Conservation (phyloP, 2,329 filamentous ascomycete genomes). For the Setomelanomma holmii region DNA sequence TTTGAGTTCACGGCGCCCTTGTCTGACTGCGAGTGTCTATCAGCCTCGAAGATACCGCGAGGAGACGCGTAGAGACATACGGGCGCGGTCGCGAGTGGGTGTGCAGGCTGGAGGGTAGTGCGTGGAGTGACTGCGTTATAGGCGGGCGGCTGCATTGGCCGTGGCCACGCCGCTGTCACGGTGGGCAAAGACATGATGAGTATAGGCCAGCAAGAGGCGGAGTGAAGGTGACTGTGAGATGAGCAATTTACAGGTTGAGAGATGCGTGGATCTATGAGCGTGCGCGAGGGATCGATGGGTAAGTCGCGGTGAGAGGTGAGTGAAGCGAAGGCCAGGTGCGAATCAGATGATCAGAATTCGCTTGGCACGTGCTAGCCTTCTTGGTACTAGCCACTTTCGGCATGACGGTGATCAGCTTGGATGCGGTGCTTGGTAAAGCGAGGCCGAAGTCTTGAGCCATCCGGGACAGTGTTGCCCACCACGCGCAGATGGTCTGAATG, state of each 20-base stretch:
- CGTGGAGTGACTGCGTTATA: slow-evolving; percentile 57
- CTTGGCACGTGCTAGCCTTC: slow-evolving; percentile 10
- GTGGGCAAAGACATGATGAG: slow-evolving; percentile 39
- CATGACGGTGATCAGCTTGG: slow-evolving; percentile 26
- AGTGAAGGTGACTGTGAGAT: slow-evolving; percentile 16
- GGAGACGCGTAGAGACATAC: slow-evolving; percentile 21
- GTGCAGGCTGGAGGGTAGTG: slow-evolving; percentile 40
- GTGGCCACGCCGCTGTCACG: slow-evolving; percentile 36
- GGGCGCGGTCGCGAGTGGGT: slow-evolving; percentile 8
- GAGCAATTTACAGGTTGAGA: slow-evolving; percentile 18
- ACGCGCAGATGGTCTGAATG: slow-evolving; percentile 70
- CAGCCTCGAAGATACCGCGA: slow-evolving; percentile 11
- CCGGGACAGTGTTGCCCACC: slow-evolving; percentile 16
- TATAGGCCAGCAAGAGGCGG: slow-evolving; percentile 10
- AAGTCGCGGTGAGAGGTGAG: slow-evolving; percentile 24
- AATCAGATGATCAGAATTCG: slow-evolving; percentile 15
- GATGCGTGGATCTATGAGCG: background rate
- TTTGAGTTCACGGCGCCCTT: slow-evolving; percentile 28
- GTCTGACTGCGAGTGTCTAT: slow-evolving; percentile 9
- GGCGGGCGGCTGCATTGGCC: slow-evolving; percentile 44
- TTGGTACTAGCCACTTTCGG: slow-evolving; percentile 12
- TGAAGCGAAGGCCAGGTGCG: slow-evolving; percentile 23
- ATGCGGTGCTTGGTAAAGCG: slow-evolving; percentile 7
- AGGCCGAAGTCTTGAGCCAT: slow-evolving; percentile 15
- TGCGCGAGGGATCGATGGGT: slow-evolving; percentile 8